These are phyloP conservation scores for Penicillium ochrochloron DNA, from an alignment of 495 filamentous ascomycete species.

Conservation along the genomic window DNA sequence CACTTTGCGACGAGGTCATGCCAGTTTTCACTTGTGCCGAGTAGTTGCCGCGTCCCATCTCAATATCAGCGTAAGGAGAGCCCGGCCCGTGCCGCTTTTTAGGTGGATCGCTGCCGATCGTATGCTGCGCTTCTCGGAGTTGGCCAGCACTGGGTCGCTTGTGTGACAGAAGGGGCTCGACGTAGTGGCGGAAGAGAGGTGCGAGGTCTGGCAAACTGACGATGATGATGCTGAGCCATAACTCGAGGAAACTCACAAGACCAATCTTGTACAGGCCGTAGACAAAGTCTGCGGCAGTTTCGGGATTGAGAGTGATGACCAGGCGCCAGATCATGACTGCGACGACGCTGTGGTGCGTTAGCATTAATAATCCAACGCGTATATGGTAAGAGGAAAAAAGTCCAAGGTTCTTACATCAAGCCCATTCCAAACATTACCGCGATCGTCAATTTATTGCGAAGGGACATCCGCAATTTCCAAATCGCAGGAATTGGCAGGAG, in stretches of 20 bases:
- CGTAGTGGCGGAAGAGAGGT: constrained; percentile 15
- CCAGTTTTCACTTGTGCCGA: constrained; percentile 16
- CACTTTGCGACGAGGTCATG: constrained; percentile 13
- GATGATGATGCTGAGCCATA: constrained; percentile 19
- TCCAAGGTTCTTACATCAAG: constrained; percentile 8
- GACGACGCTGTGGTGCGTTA: constrained; percentile 10
- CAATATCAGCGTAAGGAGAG: constrained; percentile 9
- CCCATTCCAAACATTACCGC: constrained; percentile 18
- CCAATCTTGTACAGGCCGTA: constrained; percentile 14
- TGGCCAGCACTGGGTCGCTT: constrained; percentile 13
- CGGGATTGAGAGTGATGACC: constrained; percentile 11
- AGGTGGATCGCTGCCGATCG: constrained; percentile 14
- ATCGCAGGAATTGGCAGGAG: constrained; percentile 13
- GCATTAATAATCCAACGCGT: neutral
- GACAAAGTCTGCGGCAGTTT: constrained; percentile 7
- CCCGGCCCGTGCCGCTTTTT: neutral
- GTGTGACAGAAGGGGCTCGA: constrained; percentile 12
- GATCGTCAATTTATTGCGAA: constrained; percentile 16
- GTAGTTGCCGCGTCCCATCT: constrained; percentile 14
- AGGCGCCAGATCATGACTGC: constrained; percentile 18
- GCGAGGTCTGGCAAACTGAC: constrained; percentile 15
- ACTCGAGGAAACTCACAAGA: constrained; percentile 14
- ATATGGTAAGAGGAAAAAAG: too few species aligned
- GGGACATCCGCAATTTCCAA: constrained; percentile 13
- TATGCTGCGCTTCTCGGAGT: constrained; percentile 16